Evolutionary conservation across 805 yeast species (phyloP).

Genomic region (Suhomyces sp.): DNA sequence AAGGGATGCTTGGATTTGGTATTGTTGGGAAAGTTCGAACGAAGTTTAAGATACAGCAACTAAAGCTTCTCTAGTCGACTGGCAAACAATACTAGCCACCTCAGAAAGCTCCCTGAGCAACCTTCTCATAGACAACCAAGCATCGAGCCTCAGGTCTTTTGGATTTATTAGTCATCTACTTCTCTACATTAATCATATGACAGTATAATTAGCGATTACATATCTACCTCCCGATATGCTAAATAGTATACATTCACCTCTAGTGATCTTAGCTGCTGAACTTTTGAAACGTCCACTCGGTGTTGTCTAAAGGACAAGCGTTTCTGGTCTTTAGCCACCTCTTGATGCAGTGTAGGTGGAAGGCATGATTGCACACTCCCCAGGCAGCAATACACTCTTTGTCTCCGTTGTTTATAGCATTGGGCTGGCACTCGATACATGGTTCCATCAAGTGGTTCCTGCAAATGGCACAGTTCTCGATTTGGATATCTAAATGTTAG

Average conservation of each 20-base stretch:
- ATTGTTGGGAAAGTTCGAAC: constrained; percentile 57
- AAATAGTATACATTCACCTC: not conserved
- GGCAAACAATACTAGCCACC: too few species aligned
- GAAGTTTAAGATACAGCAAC: constrained; percentile 36
- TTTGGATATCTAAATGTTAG: constrained; percentile 56
- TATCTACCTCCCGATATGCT: not conserved
- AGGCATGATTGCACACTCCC: constrained; percentile 98
- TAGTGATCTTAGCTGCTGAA: constrained; percentile 53
- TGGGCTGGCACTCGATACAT: constrained; percentile 94
- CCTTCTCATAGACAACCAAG: too few species aligned
- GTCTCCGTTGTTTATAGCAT: constrained; percentile 55
- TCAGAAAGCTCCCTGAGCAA: too few species aligned
- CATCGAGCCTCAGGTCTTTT: too few species aligned
- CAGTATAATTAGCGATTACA: not conserved
- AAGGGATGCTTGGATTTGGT: constrained; percentile 47
- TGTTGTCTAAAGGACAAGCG: constrained; percentile 94
- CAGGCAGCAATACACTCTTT: constrained; percentile 93
- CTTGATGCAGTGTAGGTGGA: constrained; percentile 94
- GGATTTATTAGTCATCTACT: not conserved
- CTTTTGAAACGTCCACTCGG: constrained; percentile 75
- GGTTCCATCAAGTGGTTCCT: constrained; percentile 98
- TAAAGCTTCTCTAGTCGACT: not conserved
- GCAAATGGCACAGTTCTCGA: constrained; percentile 97
- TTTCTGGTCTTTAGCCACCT: constrained; percentile 94
- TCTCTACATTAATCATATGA: not conserved